These are phyloP conservation scores for Knufia fluminis DNA, from an alignment of 2,329 filamentous ascomycete genomes.

Conservation along the genomic window DNA sequence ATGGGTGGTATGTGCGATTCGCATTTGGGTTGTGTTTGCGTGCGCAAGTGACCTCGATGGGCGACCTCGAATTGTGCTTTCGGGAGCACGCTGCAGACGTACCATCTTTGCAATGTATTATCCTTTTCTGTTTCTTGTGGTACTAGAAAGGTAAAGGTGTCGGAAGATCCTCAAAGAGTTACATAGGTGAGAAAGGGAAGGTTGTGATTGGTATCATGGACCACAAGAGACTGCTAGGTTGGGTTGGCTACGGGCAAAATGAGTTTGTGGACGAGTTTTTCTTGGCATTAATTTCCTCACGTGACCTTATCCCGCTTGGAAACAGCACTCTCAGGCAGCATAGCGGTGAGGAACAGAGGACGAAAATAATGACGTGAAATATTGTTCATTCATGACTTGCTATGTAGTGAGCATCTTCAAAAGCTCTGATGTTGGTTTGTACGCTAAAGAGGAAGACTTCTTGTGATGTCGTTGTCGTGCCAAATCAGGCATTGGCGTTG, in stretches of 20 bases:
- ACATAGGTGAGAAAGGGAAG: constrained; percentile 6
- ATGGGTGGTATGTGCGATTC: background rate
- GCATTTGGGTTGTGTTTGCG: no score
- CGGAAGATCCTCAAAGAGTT: constrained; percentile 48
- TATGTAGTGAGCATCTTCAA: background rate
- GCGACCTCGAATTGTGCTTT: background rate
- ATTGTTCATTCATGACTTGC: background rate
- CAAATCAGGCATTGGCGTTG: background rate
- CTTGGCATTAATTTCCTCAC: background rate
- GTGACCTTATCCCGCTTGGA: background rate
- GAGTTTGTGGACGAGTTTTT: background rate
- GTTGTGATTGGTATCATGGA: background rate
- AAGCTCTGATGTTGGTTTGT: background rate
- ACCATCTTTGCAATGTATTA: constrained; percentile 38
- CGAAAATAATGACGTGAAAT: background rate
- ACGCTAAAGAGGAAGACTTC: background rate
- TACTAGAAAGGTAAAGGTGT: constrained; percentile 28
- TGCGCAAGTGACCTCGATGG: background rate
- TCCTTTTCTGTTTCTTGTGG: constrained; percentile 20
- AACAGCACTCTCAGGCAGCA: background rate
- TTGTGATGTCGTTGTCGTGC: background rate
- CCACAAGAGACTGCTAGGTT: background rate
- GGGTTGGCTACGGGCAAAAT: background rate
- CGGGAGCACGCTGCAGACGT: constrained; percentile 20
- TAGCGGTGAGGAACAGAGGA: background rate